Evolutionary conservation across 495 filamentous ascomycete genomes (phyloP), one percentile per base, ranked within the genome.

Genomic region (Lophium mytilinum): DNA sequence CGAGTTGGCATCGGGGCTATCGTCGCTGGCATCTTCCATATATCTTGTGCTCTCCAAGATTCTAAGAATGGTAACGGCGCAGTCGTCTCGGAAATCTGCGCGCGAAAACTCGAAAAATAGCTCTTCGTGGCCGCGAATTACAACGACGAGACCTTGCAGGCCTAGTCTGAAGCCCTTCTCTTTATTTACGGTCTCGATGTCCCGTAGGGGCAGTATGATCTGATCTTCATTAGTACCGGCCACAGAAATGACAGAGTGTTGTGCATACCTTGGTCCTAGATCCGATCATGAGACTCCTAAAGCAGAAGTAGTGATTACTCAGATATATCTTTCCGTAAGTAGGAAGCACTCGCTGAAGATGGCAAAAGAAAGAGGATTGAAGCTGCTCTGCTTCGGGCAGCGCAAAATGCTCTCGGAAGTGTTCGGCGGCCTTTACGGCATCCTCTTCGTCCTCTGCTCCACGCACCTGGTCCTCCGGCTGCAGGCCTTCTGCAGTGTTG

Each of bases 251-350:
- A n/a, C n/a, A 33, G 36, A 19, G 19, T 17, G 17, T 12, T 17
- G 17, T 12, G 33, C 54, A 40, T 49, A 71, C 64, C 71, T 95
- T 97, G 0, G 93, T 97, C 45, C 89, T 84, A 4, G 91, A 95
- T 0, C 91, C 91, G 12, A 87, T 89, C 10, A 97, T 70, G 50
- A 96, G 72, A 68, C 91, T 96, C 48, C 93, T 87, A 71, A 96
- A 98, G 71, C 93, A 98, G 50, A 98, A 86, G 61, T 85, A 83
- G n/a, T 84, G 81, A 66, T 89, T 83, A 65, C 93, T 88, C 65
- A 97, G 83, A 68, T 98, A 98, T 35, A 97, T 88, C 72, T 97
- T 98, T 57, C 93, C 93, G 66, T 97, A 98, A 12, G 96, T 79
- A 8, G 93, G 93, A 14, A 98, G 73, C 0, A 96, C 87, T 6